Evolutionary conservation across 495 filamentous ascomycete genomes (phyloP), one percentile per base, ranked within the genome.

Genomic region (Penicillium manginii): DNA sequence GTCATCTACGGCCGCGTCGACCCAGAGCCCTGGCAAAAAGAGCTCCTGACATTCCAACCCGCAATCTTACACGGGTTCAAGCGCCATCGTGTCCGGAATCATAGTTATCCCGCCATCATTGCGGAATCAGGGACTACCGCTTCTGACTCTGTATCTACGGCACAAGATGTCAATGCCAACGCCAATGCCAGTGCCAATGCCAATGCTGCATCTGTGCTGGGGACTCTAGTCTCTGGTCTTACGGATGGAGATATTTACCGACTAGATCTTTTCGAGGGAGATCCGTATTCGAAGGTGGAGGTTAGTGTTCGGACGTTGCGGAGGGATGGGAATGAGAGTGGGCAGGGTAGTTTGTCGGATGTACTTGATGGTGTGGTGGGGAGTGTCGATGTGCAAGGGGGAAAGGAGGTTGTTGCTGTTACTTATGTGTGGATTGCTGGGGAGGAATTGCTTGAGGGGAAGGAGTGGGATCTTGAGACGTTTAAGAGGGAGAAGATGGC

Each of bases 101-200:
- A 82, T 46, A 91, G 96, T 73, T 98, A 96, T 67, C 94, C 94
- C 0, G 93, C 87, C n/a, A 90, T 98, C 32, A 73, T 87, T 0
- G 77, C 55, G 17, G 22, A 50, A 10, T 22, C 62, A 5, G 15
- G 39, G 19, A 6, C 50, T 2, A 15, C 12, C 7, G 46, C 40
- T 19, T 19, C 50, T 11, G 31, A 33, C 5, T 33, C 35, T 15
- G 35, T 14, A n/a, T 0, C 35, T n/a, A 14, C 4, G 33, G 35
- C 9, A 37, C 11, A 15, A 37, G 10, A 37, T 12, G 15, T 8
- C 35, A 11, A 37, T n/a, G 35, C 12, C 35, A n/a, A 37, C 17
- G 9, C 14, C 26, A 29, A 29, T 29, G 26, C 26, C 26, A 8
- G 9, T 26, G 0, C 26, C 26, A 26, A 26, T 11, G 21, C 59